Base-by-base conservation (phyloP, 202 grass and related monocot genomes). In the Musa balbisiana region DNA sequence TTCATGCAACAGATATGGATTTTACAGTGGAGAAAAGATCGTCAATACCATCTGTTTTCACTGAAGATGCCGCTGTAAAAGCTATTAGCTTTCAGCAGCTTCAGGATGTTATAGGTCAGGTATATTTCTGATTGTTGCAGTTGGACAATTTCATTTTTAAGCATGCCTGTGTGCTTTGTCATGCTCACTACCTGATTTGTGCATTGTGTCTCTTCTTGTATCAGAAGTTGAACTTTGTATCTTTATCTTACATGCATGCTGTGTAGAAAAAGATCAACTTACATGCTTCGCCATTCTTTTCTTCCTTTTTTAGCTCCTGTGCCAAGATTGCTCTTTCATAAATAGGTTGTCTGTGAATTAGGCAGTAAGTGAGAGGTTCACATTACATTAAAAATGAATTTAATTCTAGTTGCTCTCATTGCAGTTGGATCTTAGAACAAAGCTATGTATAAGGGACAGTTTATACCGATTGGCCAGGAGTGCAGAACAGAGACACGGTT, bases 341-440 rank as follows among this genome's bases (percentile, higher is more conserved):
- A 11, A 16, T 51, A 70, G 33, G 6, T 70, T 50, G 51, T 9
- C 16, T 70, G 8, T 43, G 33, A 43, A 43, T 6, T 43, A 43
- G 33, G 4, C 33, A 43, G 33, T 6, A 43, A 6, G 33, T 43
- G 33, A 43, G 4, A 43, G 11, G 4, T 49, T 51, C 19, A 51
- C 26, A 29, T 1, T 15, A 67, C 33, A 43, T 6, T 21, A 51
- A n/a, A n/a, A 51, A 70, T 21, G 33, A 10, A 55, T 1, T 43
- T 5, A 8, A 8, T 27, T 8, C 62, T n/a, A 14, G 33, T 79
- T n/a, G 22, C 62, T 76, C 22, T 65, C 2, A 70, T 72, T 80
- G 79, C 84, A 92, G 90, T 73, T 92, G 74, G 84, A 89, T 29
- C 71, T 81, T 59, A 79, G 74, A 52, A 73, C 84, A 27, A 92